Base-by-base conservation (phyloP, 1,284 basidiomycete genomes). In the Mixia osmundae region DNA sequence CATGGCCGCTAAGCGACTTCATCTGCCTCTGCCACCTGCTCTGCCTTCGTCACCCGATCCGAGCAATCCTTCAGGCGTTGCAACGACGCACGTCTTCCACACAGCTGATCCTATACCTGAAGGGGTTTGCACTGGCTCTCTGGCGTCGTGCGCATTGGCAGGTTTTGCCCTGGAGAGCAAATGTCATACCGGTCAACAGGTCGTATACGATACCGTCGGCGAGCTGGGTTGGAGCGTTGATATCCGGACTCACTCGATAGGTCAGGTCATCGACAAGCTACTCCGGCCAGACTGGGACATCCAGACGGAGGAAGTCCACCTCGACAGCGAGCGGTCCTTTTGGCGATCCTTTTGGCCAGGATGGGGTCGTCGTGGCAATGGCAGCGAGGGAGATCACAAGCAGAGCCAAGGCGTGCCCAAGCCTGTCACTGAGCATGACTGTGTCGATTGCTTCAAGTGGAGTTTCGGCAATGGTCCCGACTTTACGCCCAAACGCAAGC, bases 181-280 rank as follows among this genome's bases (percentile, higher is more conserved):
- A 33, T 91, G 83, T 52, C 83, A 87, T 51, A 64, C 76, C 0
- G 87, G 87, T 28, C 69, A 75, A 58, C 71, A 71, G 9, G 72
- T 83, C 39, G 60, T 78, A 9, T 94, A 83, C 54, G 85, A 95
- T 53, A 83, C 85, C 0, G 75, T 89, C 20, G 68, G 66, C 7
- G 69, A 73, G 50, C 64, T 77, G 25, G 71, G 72, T 3, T 95
- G 89, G 89, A 57, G 61, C 11, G 72, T 76, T 24, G 71, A 76
- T 46, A 54, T 82, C n/a, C 61, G 71, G 31, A 72, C 68, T 25
- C 85, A 91, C 51, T 59, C 68, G 21, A 85, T 94, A 49, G 65
- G 64, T 32, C 64, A 72, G 31, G 59, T 89, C 30, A 70, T 89
- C 44, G 68, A 73, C 23, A 66, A 70, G 40, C 54, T 91, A 5